Conservation (phyloP, 2,329 filamentous ascomycete species). For the Cercospora nicotianae region DNA sequence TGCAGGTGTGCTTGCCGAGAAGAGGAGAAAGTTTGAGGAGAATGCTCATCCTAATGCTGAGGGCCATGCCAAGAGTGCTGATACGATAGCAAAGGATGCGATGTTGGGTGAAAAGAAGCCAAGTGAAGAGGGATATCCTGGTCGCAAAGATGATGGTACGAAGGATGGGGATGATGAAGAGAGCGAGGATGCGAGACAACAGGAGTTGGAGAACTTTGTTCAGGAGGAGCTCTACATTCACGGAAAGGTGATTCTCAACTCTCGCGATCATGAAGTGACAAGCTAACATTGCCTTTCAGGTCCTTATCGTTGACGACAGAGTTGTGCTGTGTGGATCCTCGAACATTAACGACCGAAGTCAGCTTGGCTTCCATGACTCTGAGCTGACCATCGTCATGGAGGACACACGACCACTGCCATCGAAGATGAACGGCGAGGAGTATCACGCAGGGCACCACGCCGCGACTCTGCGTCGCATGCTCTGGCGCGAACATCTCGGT, state of each 20-base stretch:
- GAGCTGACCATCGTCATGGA: constrained; percentile 90
- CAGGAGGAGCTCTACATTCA: constrained; percentile 97
- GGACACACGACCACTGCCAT: constrained; percentile 70
- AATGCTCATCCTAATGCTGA: constrained; percentile 21
- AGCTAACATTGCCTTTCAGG: constrained; percentile 30
- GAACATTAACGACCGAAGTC: constrained; percentile 89
- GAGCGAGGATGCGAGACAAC: constrained; percentile 56
- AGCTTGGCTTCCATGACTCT: constrained; percentile 85
- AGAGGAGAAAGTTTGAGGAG: constrained; percentile 30
- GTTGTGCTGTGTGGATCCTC: constrained; percentile 67
- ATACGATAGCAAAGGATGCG: constrained; percentile 72
- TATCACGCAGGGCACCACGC: constrained; percentile 81
- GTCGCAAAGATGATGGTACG: constrained; percentile 39
- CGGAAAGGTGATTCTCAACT: constrained; percentile 82
- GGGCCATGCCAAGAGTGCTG: constrained; percentile 41
- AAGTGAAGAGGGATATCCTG: constrained; percentile 74
- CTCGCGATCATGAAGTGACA: too few relatives aligned
- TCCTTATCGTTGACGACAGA: constrained; percentile 81
- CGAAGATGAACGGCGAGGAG: constrained; percentile 73
- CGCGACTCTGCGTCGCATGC: constrained; percentile 72
- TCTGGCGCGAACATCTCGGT: constrained; percentile 90
- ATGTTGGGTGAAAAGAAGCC: constrained; percentile 69
- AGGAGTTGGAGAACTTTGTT: constrained; percentile 83
- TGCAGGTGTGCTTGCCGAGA: constrained; percentile 18
- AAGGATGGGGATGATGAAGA: constrained; percentile 29